phyloP scores from a whole-genome alignment of 306 rosid species.

The Ormosia semicastrata region DNA sequence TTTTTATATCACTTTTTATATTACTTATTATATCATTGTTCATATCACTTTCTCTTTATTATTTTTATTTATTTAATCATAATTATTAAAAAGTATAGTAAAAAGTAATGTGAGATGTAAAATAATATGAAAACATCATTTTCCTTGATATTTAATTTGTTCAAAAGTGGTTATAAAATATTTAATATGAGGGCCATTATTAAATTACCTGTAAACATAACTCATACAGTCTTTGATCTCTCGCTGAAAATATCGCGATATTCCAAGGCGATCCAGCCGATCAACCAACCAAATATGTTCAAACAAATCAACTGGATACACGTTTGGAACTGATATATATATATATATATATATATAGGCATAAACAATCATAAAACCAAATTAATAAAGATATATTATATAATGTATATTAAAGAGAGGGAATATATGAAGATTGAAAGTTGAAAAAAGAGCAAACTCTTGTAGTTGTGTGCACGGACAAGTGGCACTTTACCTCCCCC shows the following conservation, averaged over 20 bases:
- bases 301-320: constrained; percentile 83
- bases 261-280: constrained; percentile 82
- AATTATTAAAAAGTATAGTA: no score
- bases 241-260: constrained; percentile 59
- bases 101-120: no score
- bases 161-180: background rate
- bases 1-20: no score
- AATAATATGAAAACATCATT: no score
- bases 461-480: background rate
- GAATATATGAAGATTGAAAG: background rate
- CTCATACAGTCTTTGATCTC: constrained; percentile 61
- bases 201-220: constrained; percentile 61
- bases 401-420: background rate
- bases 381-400: background rate
- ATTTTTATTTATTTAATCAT: no score
- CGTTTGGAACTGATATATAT: constrained; percentile 68
- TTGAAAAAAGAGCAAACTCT: background rate
- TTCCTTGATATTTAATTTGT: no score
- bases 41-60: no score
- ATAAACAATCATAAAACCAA: background rate
- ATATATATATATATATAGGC: background rate
- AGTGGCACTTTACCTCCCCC: constrained; percentile 73
- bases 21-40: no score
- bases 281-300: constrained; percentile 85
- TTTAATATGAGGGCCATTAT: background rate